A percentile compares a stretch with the other conserved stretches of the same genome.
phyloP scores from a whole-genome alignment of 768 basidiomycete genomes.

The Mrakia blollopis region DNA sequence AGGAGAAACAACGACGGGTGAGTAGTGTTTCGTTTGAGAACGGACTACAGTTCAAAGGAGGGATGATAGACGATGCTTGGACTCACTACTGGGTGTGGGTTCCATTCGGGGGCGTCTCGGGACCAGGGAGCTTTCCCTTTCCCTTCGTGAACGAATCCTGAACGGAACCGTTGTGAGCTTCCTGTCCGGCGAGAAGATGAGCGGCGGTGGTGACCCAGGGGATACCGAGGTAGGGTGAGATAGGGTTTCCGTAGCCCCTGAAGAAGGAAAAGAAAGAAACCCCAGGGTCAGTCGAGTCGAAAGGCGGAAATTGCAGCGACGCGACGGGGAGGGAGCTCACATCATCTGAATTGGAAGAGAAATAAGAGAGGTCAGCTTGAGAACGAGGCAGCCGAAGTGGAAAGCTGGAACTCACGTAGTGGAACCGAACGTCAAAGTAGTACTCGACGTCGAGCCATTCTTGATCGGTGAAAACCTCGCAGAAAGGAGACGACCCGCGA shows the following conservation, averaged over 20 bases:
- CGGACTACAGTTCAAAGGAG: no score
- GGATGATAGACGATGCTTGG: neutral
- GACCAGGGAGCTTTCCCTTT: constrained; percentile 40
- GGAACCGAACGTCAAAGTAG: constrained; percentile 42
- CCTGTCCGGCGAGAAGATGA: constrained; percentile 42
- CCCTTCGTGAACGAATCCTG: constrained; percentile 18
- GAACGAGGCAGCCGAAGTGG: no score
- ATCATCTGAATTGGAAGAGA: neutral
- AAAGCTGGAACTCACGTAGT: constrained; percentile 37
- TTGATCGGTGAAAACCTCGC: constrained; percentile 44
- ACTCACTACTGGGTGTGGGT: constrained; percentile 46
- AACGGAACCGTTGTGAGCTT: constrained; percentile 2
- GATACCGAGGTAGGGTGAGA: constrained; percentile 45
- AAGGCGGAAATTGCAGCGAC: neutral
- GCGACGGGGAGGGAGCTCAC: neutral
- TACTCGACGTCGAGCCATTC: constrained; percentile 46
- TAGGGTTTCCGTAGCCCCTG: constrained; percentile 44
- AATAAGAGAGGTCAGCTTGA: neutral
- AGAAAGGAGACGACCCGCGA: constrained; percentile 41
- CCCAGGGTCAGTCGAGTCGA: neutral
- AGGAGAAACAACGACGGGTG: neutral
- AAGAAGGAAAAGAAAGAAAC: neutral
- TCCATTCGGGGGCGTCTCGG: constrained; percentile 45
- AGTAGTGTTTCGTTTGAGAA: neutral
- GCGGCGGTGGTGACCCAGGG: constrained; percentile 45